Evolutionary conservation across 176 grass and related monocot species (phyloP).

Genomic region (Cenchrus fungigraminus): DNA sequence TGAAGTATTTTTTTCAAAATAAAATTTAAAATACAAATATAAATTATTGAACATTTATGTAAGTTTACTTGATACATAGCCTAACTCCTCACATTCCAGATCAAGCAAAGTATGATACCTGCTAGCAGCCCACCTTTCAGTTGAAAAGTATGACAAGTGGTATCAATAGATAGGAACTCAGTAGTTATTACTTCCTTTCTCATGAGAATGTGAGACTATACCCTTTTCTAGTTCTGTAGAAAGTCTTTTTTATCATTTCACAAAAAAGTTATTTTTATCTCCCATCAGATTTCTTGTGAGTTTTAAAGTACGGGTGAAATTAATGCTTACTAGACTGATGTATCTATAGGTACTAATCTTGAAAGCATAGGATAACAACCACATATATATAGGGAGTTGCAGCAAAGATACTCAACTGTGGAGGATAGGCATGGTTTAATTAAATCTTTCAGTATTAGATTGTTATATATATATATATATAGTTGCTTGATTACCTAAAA

Average conservation of each 20-base stretch:
- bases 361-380: slow-evolving; percentile 17
- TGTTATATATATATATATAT: background rate
- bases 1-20: background rate
- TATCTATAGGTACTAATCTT: background rate
- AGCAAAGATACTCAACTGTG: background rate
- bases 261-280: too few species aligned
- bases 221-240: background rate
- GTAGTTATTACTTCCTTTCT: background rate
- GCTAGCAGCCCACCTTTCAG: background rate
- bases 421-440: background rate
- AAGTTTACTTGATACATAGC: background rate
- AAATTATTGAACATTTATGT: background rate
- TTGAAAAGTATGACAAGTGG: background rate
- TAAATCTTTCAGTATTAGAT: background rate
- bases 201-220: background rate
- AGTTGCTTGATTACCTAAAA: background rate
- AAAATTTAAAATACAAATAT: background rate
- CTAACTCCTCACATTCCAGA: background rate
- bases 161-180: background rate
- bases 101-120: background rate
- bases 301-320: background rate
- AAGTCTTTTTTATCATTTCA: background rate
- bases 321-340: background rate
- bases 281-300: background rate
- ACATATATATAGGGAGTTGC: background rate